These are phyloP conservation scores for Rosa hybrid DNA, from an alignment of 331 rosid genomes.

Conservation along the genomic window DNA sequence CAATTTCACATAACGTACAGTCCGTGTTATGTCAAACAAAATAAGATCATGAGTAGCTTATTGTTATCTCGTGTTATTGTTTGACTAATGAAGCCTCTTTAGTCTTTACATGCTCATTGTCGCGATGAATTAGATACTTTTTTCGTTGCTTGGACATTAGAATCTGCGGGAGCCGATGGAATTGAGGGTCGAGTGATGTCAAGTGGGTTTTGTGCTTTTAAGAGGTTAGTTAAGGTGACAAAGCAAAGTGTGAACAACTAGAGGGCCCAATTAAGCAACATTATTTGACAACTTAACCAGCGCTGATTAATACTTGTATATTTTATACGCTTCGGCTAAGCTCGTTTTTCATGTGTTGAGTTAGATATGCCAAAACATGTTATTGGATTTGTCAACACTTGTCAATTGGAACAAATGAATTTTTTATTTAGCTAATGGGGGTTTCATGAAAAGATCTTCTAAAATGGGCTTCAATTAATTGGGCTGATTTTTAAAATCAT, in stretches of 20 bases:
- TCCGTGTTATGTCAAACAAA: too few relatives aligned
- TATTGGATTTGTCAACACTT: background rate
- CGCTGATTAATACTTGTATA: background rate
- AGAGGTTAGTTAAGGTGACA: background rate
- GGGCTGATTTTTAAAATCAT: background rate
- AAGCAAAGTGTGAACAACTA: background rate
- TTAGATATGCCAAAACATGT: background rate
- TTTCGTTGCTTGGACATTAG: background rate
- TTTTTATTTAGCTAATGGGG: background rate
- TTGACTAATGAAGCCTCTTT: background rate
- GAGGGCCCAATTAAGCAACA: background rate
- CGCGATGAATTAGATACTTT: background rate
- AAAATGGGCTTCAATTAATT: background rate
- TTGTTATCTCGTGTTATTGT: background rate
- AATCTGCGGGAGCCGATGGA: too few relatives aligned
- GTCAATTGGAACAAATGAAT: background rate
- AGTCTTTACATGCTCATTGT: too few relatives aligned
- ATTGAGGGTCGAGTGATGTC: background rate
- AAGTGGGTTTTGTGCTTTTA: background rate
- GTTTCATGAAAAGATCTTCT: background rate
- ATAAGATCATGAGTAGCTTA: too few relatives aligned
- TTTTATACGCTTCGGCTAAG: background rate
- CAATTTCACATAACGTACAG: too few relatives aligned
- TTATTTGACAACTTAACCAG: background rate
- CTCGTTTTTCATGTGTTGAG: constrained; percentile 9